Conservation (phyloP, 208 protist species). For the Phytomonas sp. region DNA sequence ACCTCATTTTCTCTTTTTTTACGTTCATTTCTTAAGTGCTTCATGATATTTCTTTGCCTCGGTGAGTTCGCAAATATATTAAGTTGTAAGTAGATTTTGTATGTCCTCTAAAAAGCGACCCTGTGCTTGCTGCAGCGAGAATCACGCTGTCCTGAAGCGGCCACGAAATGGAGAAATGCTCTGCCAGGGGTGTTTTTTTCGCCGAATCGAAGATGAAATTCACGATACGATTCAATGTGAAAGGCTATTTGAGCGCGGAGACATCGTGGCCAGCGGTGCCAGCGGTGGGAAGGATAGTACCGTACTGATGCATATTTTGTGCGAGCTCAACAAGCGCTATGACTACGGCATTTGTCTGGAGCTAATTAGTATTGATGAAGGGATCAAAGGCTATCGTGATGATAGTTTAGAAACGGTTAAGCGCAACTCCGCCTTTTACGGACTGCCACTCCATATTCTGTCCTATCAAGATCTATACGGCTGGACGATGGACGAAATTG, state of each 20-base stretch:
- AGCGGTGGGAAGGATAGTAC: constrained; percentile 97
- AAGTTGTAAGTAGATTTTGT: constrained; percentile 1
- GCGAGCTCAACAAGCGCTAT: constrained; percentile 87
- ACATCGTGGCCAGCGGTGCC: constrained; percentile 92
- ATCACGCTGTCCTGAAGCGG: constrained; percentile 72
- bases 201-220: constrained; percentile 92
- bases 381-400: constrained; percentile 97
- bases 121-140: constrained; percentile 45
- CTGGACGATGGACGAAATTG: constrained; percentile 97
- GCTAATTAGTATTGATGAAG: constrained; percentile 97
- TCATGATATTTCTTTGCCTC: constrained; percentile 6
- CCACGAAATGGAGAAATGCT: constrained; percentile 86
- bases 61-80: neutral
- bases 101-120: constrained; percentile 45
- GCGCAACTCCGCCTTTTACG: constrained; percentile 87
- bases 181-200: constrained; percentile 94
- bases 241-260: constrained; percentile 84
- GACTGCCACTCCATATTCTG: constrained; percentile 92
- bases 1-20: constrained; percentile 8
- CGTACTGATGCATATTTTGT: constrained; percentile 93
- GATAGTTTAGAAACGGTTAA: constrained; percentile 96
- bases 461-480: constrained; percentile 95
- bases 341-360: constrained; percentile 90
- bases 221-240: constrained; percentile 92
- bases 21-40: constrained; percentile 9